Conservation (phyloP, 2,329 filamentous ascomycete species). For the Ceratocystis cubensis region DNA sequence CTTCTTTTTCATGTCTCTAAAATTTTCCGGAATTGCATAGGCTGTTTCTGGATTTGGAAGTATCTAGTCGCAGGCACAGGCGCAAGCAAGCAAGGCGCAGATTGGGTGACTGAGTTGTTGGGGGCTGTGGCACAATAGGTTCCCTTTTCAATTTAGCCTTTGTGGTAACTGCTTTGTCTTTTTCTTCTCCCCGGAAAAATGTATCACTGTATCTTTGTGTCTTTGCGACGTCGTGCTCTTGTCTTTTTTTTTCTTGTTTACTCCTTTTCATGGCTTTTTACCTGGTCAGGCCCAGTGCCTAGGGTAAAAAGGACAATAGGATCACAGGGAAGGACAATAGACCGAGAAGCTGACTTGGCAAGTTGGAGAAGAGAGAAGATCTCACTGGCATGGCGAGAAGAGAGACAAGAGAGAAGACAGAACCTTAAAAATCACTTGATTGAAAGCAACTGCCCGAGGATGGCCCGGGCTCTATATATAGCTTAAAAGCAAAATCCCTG, state of each 20-base stretch:
- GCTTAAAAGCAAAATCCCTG: background rate
- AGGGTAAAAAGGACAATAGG: background rate
- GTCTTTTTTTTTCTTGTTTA: no score
- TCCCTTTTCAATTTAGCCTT: no score
- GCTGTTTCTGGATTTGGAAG: background rate
- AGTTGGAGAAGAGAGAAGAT: background rate
- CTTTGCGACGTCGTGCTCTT: no score
- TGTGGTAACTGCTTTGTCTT: no score
- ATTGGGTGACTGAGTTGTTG: no score
- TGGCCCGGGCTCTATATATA: constrained; percentile 3
- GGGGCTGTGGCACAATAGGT: no score
- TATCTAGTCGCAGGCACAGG: background rate
- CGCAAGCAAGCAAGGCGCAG: background rate
- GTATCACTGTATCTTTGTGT: no score
- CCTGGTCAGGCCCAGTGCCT: background rate
- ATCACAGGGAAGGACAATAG: background rate
- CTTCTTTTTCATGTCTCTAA: no score
- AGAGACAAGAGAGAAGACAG: background rate
- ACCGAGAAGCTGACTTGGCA: background rate
- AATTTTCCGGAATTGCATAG: background rate
- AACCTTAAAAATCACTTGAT: constrained; percentile 1
- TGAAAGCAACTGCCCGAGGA: background rate
- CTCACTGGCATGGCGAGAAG: background rate
- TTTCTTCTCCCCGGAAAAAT: no score
- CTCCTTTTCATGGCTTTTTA: no score